Conservation (phyloP, 176 grass and related monocot genomes). For the Tuctoria greenei region DNA sequence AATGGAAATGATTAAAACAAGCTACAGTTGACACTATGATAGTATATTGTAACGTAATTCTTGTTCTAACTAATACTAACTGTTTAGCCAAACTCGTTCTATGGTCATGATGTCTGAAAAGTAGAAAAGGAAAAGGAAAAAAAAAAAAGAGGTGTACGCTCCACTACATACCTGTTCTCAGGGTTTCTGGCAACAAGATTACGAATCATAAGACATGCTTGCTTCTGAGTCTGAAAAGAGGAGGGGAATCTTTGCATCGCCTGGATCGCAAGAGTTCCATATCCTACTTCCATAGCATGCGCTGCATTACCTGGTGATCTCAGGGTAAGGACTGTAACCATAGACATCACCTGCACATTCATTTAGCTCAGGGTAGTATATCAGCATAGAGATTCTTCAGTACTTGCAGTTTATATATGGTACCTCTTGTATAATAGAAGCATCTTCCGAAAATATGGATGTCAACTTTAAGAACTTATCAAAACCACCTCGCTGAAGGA, state of each 20-base stretch:
- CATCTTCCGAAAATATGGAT: constrained; percentile 80
- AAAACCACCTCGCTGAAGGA: constrained; percentile 80
- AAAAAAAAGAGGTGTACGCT: not conserved
- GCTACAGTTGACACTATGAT: not conserved
- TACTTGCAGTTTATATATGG: constrained; percentile 11
- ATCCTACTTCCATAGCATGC: constrained; percentile 59
- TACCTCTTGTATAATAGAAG: constrained; percentile 87
- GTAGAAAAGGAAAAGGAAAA: not conserved
- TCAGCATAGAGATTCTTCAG: constrained; percentile 11
- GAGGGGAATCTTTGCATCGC: constrained; percentile 71
- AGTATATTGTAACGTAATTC: not conserved
- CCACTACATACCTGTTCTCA: constrained; percentile 67
- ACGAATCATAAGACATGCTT: constrained; percentile 94
- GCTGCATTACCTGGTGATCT: constrained; percentile 89
- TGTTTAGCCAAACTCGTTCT: not conserved
- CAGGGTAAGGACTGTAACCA: constrained; percentile 72
- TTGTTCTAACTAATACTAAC: not conserved
- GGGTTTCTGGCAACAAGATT: constrained; percentile 93
- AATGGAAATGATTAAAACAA: not conserved
- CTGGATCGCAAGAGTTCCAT: constrained; percentile 65
- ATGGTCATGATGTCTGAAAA: not conserved
- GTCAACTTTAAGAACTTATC: constrained; percentile 61
- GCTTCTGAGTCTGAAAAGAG: constrained; percentile 72
- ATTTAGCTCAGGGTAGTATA: constrained; percentile 11
- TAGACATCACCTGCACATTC: constrained; percentile 70